Base-by-base conservation (phyloP, 2,329 filamentous ascomycete species). In the Talaromyces sp. region DNA sequence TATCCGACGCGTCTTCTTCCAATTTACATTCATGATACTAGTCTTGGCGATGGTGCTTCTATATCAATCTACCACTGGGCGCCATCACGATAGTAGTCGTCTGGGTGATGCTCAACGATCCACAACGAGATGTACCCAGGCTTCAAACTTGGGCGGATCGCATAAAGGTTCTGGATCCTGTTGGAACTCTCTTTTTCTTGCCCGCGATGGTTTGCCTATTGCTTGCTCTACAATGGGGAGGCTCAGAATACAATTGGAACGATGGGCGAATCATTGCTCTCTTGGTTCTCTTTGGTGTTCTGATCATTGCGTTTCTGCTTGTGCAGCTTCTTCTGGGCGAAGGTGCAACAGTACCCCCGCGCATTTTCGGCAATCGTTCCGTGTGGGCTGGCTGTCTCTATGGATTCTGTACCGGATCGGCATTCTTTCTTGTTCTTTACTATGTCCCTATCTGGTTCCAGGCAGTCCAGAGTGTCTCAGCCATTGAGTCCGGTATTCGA, bases 401-500 rank as follows among this genome's bases (percentile, higher is more conserved):
- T 15, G 40, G 40, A 7, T 43, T 43, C 15, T 43, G 40, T 43
- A 43, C 40, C 1, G 15, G 40, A 3, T 17, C 15, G 7, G 40
- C 40, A 19, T 43, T 43, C 13, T 43, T 43, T 19, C 15, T 43
- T 3, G n/a, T 43, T 7, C n/a, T 43, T 3, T 43, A 43, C 40
- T 43, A 43, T 7, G 7, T 43, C 5, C 40, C 40, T 3, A n/a
- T 43, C 7, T 43, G 40, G 40, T 43, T 43, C 7, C 40, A 43
- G 17, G 40, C 40, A 8, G n/a, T 43, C 2, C 40, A 43, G 13
- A 15, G 40, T 47, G 71, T 70, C 7, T 73, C 67, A 13, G 72
- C 81, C 0, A 70, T 74, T 17, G 61, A 69, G n/a, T 78, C 74
- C 3, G 81, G 81, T 10, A 72, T 83, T 13, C 71, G 73, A 38